phyloP scores from a whole-genome alignment of 441 rosid species.

The Adansonia grandidieri region DNA sequence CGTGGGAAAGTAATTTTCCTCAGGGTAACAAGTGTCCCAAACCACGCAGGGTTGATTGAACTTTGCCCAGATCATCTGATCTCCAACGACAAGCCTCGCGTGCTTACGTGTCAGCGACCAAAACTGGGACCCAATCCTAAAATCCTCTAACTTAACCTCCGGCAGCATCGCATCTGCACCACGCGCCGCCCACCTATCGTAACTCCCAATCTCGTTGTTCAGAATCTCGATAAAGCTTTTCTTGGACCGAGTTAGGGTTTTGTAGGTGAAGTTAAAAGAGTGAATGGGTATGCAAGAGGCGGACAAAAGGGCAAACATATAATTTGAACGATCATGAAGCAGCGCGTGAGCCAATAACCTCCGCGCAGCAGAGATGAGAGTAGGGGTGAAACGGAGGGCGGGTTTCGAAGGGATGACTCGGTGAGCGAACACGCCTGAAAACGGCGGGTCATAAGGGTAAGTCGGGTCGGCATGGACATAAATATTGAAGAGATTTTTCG shows the following conservation, averaged over 20 bases:
- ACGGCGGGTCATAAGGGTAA: conserved; percentile 42
- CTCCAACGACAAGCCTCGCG: conserved; percentile 61
- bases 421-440: conserved; percentile 56
- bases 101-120: conserved; percentile 74
- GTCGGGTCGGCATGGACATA: conserved; percentile 73
- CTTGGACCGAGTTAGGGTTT: conserved; percentile 38
- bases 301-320: conserved; percentile 71
- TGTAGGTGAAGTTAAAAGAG: conserved; percentile 60
- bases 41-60: conserved; percentile 57
- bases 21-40: conserved; percentile 64
- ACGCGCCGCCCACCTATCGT: conserved; percentile 79
- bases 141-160: conserved; percentile 66
- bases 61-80: conserved; percentile 60
- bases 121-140: conserved; percentile 82
- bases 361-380: conserved; percentile 73
- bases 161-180: conserved; percentile 67
- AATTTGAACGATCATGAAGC: conserved; percentile 52
- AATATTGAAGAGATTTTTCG: conserved; percentile 49
- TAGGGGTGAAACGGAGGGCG: conserved; percentile 51
- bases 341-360: conserved; percentile 69
- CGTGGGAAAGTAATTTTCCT: conserved; percentile 74
- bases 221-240: conserved; percentile 77
- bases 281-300: conserved; percentile 70
- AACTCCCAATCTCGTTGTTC: conserved; percentile 51
- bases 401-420: conserved; percentile 62